A percentile compares a stretch with the other conserved stretches of the same genome.
Conservation (phyloP, 1,139 yeast species). For the Pichia cactophila region DNA sequence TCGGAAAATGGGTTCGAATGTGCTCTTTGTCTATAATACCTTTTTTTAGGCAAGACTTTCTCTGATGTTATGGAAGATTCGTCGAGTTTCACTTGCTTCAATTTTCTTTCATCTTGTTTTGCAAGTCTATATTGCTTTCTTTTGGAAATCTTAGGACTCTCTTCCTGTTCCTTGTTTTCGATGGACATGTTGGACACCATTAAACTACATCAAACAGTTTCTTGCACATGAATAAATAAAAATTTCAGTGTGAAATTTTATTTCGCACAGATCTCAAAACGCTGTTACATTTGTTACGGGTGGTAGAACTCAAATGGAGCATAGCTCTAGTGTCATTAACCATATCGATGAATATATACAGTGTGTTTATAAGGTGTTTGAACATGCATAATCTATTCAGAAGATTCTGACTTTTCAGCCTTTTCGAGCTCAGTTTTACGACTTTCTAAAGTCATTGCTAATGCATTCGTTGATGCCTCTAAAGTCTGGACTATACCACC, state of each 20-base stretch:
- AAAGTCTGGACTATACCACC: conserved; percentile 81
- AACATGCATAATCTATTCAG: background rate
- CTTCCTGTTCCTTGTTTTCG: background rate
- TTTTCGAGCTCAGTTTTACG: conserved; percentile 24
- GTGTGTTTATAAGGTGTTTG: background rate
- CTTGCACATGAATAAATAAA: too few species aligned
- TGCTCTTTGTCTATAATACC: conserved; percentile 92
- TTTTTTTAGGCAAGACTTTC: conserved; percentile 55
- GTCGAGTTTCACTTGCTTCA: conserved; percentile 26
- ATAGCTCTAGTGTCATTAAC: background rate
- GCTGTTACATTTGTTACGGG: too few species aligned
- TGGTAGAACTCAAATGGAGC: too few species aligned
- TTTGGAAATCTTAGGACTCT: conserved; percentile 16
- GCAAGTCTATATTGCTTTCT: conserved; percentile 27
- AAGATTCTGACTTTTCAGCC: conserved; percentile 10
- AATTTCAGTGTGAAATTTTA: too few species aligned
- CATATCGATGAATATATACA: background rate
- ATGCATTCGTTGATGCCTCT: conserved; percentile 54
- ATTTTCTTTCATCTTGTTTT: conserved; percentile 25
- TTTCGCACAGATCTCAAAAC: too few species aligned
- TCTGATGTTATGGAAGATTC: conserved; percentile 18
- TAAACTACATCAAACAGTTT: too few species aligned
- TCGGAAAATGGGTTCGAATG: conserved; percentile 97
- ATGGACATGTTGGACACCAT: too few species aligned
- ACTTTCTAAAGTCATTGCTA: conserved; percentile 58